These are phyloP conservation scores for Termitomyces sp. DNA, from an alignment of 768 basidiomycete genomes.

Conservation along the genomic window DNA sequence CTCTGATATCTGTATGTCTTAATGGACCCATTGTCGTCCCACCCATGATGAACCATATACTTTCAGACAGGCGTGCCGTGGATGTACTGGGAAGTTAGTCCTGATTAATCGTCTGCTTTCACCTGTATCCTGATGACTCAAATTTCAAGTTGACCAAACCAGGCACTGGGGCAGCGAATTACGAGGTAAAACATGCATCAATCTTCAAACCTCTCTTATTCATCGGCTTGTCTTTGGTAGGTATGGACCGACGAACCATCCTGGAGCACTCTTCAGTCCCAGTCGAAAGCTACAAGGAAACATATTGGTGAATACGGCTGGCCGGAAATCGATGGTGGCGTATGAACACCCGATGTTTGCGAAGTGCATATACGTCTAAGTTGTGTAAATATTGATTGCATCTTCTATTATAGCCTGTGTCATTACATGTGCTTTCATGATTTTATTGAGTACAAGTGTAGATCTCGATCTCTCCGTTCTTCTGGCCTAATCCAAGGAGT, in stretches of 20 bases:
- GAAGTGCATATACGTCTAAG: neutral
- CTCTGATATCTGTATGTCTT: slow-evolving; percentile 28
- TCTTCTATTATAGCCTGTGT: neutral
- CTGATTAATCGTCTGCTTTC: neutral
- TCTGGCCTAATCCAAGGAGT: too few relatives aligned
- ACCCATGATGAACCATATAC: neutral
- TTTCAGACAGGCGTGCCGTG: slow-evolving; percentile 22
- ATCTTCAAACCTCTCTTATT: neutral
- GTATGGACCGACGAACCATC: slow-evolving; percentile 27
- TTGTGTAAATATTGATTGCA: neutral
- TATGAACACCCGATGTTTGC: slow-evolving; percentile 1
- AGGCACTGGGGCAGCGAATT: slow-evolving; percentile 20
- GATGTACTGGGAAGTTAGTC: slow-evolving; percentile 25
- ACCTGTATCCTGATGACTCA: neutral
- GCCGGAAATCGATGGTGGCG: slow-evolving; percentile 22
- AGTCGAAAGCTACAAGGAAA: slow-evolving; percentile 19
- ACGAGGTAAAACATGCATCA: slow-evolving; percentile 15
- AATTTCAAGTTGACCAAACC: slow-evolving; percentile 13
- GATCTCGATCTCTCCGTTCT: too few relatives aligned
- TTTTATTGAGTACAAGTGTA: neutral
- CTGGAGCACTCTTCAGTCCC: slow-evolving; percentile 19
- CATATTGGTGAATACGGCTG: slow-evolving; percentile 23
- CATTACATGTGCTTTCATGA: neutral
- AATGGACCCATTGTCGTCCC: neutral
- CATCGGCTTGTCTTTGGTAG: slow-evolving; percentile 3